Evolutionary conservation across 768 basidiomycete genomes (phyloP).

Genomic region (Calvatia gigantea): DNA sequence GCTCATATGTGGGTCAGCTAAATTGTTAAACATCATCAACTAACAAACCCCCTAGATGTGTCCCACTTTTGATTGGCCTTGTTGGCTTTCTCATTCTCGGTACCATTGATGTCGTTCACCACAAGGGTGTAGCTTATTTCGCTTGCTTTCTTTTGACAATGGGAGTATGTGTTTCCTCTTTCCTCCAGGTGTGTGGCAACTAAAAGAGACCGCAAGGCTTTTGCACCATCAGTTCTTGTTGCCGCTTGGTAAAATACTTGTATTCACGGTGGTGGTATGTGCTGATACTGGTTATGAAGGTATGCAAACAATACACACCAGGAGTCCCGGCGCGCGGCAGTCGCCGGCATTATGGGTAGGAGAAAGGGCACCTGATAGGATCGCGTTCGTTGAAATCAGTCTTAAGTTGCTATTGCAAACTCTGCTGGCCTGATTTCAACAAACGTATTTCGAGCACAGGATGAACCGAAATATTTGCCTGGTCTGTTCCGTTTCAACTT

Average conservation of each 20-base stretch:
- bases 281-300: constrained; percentile 19
- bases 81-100: constrained; percentile 44
- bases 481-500: constrained; percentile 20
- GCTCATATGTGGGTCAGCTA: constrained; percentile 35
- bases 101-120: constrained; percentile 35
- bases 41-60: constrained; percentile 28
- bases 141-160: constrained; percentile 52
- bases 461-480: constrained; percentile 47
- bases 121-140: constrained; percentile 46
- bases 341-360: constrained; percentile 49
- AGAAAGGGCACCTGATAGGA: not conserved
- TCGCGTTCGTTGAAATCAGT: not conserved
- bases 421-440: constrained; percentile 47
- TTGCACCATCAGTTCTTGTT: constrained; percentile 44
- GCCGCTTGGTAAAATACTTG: constrained; percentile 27
- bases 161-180: constrained; percentile 29
- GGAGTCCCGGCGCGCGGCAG: constrained; percentile 45
- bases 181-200: not conserved
- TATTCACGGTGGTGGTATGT: not conserved
- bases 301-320: constrained; percentile 46
- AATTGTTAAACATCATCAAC: not conserved
- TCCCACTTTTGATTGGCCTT: constrained; percentile 35
- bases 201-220: constrained; percentile 27
- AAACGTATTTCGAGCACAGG: constrained; percentile 48
- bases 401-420: constrained; percentile 43